Conservation (phyloP, 371 early-diverging fungal genomes). For the Nematocida minor region DNA sequence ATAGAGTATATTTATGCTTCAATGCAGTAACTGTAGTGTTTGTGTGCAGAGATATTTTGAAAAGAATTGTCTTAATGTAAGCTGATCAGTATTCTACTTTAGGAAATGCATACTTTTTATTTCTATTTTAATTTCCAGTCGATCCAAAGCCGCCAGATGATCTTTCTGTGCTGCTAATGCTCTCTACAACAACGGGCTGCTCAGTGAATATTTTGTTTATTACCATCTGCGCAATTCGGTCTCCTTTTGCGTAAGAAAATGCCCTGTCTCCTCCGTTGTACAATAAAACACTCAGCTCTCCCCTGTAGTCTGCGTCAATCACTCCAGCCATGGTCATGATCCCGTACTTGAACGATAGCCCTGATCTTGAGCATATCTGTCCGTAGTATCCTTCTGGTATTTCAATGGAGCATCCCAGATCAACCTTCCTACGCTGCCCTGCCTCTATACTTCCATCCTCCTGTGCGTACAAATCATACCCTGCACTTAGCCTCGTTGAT, state of each 20-base stretch:
- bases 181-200: slow-evolving; percentile 71
- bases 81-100: too few species aligned
- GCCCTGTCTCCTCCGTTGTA: slow-evolving; percentile 73
- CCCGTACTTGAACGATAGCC: slow-evolving; percentile 79
- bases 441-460: slow-evolving; percentile 70
- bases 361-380: slow-evolving; percentile 80
- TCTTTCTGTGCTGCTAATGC: slow-evolving; percentile 72
- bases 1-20: too few species aligned
- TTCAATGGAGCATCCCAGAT: slow-evolving; percentile 74
- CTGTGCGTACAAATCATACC: slow-evolving; percentile 82
- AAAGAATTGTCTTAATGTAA: too few species aligned
- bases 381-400: slow-evolving; percentile 80
- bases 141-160: slow-evolving; percentile 85
- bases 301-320: slow-evolving; percentile 85
- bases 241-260: slow-evolving; percentile 71
- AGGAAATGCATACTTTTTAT: too few species aligned
- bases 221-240: slow-evolving; percentile 89
- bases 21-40: too few species aligned
- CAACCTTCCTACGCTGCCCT: slow-evolving; percentile 70
- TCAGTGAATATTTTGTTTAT: slow-evolving; percentile 76
- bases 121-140: slow-evolving; percentile 71
- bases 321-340: slow-evolving; percentile 90
- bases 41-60: too few species aligned
- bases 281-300: slow-evolving; percentile 67
- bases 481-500: slow-evolving; percentile 67